Percentiles rank a stretch among this genome's conserved stretches.
These are phyloP conservation scores for Gossypium thurberi DNA, from an alignment of 345 rosid species.

Conservation along the genomic window DNA sequence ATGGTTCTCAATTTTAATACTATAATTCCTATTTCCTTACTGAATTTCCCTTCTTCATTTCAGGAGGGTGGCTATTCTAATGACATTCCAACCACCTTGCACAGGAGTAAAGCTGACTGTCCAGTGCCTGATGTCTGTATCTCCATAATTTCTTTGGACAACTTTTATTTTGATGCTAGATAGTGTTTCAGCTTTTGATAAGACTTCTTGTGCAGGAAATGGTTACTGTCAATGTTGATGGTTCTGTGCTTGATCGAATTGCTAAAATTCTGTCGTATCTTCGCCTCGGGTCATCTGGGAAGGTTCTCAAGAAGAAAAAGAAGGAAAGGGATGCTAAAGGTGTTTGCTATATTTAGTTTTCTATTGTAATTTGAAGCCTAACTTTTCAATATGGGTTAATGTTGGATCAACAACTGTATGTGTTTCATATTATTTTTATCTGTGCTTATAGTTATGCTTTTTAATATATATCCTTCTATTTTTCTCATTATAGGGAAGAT, in stretches of 20 bases:
- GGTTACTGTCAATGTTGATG: slow-evolving; percentile 90
- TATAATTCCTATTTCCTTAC: neutral
- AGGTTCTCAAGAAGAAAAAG: slow-evolving; percentile 98
- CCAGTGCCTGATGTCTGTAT: slow-evolving; percentile 76
- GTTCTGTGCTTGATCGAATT: slow-evolving; percentile 93
- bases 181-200: slow-evolving; percentile 13
- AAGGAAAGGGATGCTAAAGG: slow-evolving; percentile 85
- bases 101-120: slow-evolving; percentile 96
- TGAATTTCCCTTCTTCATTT: neutral
- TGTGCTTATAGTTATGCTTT: neutral
- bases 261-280: slow-evolving; percentile 94
- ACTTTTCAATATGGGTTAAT: neutral
- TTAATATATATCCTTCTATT: neutral
- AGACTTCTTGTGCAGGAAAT: slow-evolving; percentile 50
- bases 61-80: slow-evolving; percentile 86
- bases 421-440: neutral
- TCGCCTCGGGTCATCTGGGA: slow-evolving; percentile 98
- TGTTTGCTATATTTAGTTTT: slow-evolving; percentile 16
- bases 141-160: neutral
- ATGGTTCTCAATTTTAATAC: neutral
- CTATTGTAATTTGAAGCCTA: neutral
- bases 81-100: slow-evolving; percentile 97
- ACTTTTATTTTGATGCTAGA: slow-evolving; percentile 17
- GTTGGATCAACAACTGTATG: neutral
- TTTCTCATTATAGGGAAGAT: slow-evolving; percentile 42